Evolutionary conservation across 176 grass and related monocot species (phyloP), one percentile per base, ranked within the genome.

Genomic region (Saccharum officinarum): DNA sequence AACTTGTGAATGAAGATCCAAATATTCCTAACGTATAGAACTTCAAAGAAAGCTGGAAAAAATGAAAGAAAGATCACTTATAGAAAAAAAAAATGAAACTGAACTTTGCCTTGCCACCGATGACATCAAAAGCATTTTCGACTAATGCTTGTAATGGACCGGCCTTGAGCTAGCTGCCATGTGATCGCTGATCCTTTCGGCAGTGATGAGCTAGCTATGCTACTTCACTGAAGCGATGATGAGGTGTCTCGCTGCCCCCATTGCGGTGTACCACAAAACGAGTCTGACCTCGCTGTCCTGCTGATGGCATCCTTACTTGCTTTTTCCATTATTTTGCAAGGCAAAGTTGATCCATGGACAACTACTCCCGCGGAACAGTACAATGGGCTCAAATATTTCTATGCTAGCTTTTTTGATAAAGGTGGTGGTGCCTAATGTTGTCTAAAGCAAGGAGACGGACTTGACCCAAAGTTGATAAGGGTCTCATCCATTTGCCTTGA

Each of bases 221-320:
- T 23, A 2, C 44, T 59, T 81, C 30, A 71, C 49, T 13, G 9
- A 47, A 7, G 50, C 15, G 38, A 59, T 47, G 39, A 62, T 79
- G 67, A 25, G 67, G 80, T 73, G 60, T 64, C 46, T 55, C 22
- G 71, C 41, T 26, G 88, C 23, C 61, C 61, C 34, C 73, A 18
- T 52, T 47, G 69, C 59, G 75, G 39, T 59, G 73, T 12, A 20
- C 11, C 47, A 67, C 65, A 36, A 26, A 3, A 40, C 11, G 15
- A 78, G 45, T 67, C 36, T 39, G 9, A 47, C 78, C 44, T 90
- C 75, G 75, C 84, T 75, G 68, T 90, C 89, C 31, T 39, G 84
- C 68, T 75, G 84, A 75, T 49, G 75, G 1, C 4, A 83, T 62
- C 60, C 57, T 69, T 67, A 38, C 38, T n/a, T 8, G 67, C 54